phyloP scores from a whole-genome alignment of 2,329 filamentous ascomycete genomes.

The Fusarium albidum region DNA sequence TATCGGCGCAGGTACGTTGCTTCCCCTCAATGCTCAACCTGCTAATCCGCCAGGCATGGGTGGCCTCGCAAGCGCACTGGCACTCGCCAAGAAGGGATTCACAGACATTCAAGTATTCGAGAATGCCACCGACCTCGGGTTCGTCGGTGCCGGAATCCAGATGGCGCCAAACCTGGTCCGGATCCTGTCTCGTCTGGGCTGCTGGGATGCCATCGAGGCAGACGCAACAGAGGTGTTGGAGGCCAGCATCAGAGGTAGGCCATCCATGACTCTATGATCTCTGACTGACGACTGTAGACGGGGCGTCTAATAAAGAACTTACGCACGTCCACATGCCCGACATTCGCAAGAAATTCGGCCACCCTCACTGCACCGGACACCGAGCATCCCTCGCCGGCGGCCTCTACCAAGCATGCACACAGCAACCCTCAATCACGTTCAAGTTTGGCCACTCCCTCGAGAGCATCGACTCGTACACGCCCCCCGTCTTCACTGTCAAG shows the following conservation, averaged over 20 bases:
- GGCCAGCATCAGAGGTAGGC: conserved; percentile 42
- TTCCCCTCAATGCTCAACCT: background rate
- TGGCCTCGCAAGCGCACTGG: conserved; percentile 51
- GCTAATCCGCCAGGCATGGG: conserved; percentile 64
- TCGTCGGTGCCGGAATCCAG: conserved; percentile 84
- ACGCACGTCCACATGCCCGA: conserved; percentile 75
- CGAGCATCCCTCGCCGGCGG: conserved; percentile 74
- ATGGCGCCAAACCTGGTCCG: conserved; percentile 83
- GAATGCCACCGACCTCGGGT: conserved; percentile 33
- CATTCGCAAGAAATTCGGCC: conserved; percentile 75
- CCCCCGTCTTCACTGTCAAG: conserved; percentile 32
- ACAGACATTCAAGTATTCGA: conserved; percentile 40
- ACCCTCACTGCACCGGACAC: conserved; percentile 83
- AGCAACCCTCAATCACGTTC: too few relatives aligned
- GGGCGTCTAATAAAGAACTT: conserved; percentile 74
- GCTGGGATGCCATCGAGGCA: conserved; percentile 70
- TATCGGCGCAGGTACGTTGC: conserved; percentile 56
- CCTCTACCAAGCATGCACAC: conserved; percentile 74
- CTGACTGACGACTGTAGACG: conserved; percentile 56
- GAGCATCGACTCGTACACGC: too few relatives aligned
- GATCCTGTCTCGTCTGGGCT: conserved; percentile 76
- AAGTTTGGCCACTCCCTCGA: too few relatives aligned
- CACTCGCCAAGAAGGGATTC: conserved; percentile 43
- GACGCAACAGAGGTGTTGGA: conserved; percentile 38
- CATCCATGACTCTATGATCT: background rate